A percentile compares a stretch with the other conserved stretches of the same genome.
Conservation (phyloP, 495 filamentous ascomycete genomes). For the Hypoxylon crocopeplum region DNA sequence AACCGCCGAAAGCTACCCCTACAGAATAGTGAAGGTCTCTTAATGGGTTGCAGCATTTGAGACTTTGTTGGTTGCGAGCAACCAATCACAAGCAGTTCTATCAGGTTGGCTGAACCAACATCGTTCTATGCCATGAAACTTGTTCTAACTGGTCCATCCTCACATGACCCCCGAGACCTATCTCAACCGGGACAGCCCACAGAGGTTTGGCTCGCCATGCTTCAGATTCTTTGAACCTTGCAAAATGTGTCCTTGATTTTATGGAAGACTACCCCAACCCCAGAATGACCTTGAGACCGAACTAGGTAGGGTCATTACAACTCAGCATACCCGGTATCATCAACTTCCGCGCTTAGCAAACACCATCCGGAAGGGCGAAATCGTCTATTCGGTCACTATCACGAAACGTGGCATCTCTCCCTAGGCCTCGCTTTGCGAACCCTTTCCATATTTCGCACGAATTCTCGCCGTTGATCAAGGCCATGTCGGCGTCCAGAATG, state of each 20-base stretch:
- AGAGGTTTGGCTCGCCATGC: too few relatives aligned
- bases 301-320: too few relatives aligned
- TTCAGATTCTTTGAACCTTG: too few relatives aligned
- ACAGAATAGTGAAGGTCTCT: not conserved
- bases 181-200: not conserved
- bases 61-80: constrained; percentile 15
- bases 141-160: too few relatives aligned
- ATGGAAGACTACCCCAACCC: too few relatives aligned
- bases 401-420: constrained; percentile 35
- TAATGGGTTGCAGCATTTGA: constrained; percentile 3
- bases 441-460: too few relatives aligned
- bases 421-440: constrained; percentile 53
- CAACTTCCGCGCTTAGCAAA: constrained; percentile 19
- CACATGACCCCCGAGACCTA: too few relatives aligned
- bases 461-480: constrained; percentile 50
- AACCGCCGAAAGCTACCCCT: not conserved
- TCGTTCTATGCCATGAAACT: too few relatives aligned
- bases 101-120: not conserved
- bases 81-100: constrained; percentile 16
- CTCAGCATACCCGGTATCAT: too few relatives aligned
- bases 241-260: too few relatives aligned
- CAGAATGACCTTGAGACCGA: too few relatives aligned
- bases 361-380: constrained; percentile 11
- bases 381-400: constrained; percentile 14
- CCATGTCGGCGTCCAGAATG: constrained; percentile 51